Base-by-base conservation (phyloP, 1,284 basidiomycete genomes). In the Phellopilus nigrolimitatus region DNA sequence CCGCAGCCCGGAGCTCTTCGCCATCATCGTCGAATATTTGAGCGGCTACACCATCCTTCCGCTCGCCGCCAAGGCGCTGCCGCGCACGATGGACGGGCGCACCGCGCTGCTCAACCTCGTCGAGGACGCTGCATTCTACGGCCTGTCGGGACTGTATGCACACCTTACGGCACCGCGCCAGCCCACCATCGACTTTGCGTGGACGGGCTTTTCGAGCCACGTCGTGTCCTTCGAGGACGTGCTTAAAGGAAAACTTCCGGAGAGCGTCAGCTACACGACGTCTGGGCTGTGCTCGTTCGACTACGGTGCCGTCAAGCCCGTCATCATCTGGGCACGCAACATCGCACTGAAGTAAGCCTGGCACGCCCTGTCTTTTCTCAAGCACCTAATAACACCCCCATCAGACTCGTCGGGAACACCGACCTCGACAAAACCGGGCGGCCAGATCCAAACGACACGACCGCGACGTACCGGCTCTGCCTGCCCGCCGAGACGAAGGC, bases 11-110 rank as follows among this genome's bases (percentile, higher is more conserved):
- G 52, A 49, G 10, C 33, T 59, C 12, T 59, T 59, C 47, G 49
- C 56, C 9, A 47, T 59, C 24, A 53, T 59, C 22, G 47, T 59
- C 10, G 56, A 59, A 33, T 59, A 59, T 42, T 37, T 59, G 45
- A 53, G 49, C 39, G 57, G 57, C 12, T 59, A 59, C 44, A 34
- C 37, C 9, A 49, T 59, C 22, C 43, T 59, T 19, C 57, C 57
- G n/a, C 31, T 59, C 17, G 19, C 57, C 7, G 41, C 49, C 6
- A 33, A 33, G 12, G 51, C 55, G 6, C 36, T 58, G 19, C 56
- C 56, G 25, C 43, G 46, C 12, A 55, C 49, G 8, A 59, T 59
- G 57, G 47, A 49, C 31, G 34, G 19, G 3, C 45, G 33, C 10
- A 44, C 40, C 2, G 57, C 56, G 13, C 42, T 52, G 28, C 45